Conservation (phyloP, 768 basidiomycete genomes). For the Trametes coccinea region DNA sequence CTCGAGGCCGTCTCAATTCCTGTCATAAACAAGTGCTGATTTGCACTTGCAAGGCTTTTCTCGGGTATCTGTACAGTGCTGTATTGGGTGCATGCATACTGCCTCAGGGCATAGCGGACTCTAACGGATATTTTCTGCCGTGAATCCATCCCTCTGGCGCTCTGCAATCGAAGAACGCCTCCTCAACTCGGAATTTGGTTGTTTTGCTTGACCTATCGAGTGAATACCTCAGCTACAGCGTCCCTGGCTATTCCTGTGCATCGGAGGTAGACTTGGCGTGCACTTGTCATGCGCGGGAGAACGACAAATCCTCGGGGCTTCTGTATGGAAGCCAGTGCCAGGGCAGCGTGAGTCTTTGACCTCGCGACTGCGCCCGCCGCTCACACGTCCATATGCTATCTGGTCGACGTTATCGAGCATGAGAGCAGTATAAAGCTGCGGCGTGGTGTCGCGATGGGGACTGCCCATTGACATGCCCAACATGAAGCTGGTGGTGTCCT, state of each 20-base stretch:
- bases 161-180: too few species aligned
- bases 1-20: too few species aligned
- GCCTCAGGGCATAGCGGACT: too few species aligned
- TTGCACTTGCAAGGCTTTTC: too few species aligned
- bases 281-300: slow-evolving; percentile 1
- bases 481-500: slow-evolving; percentile 4
- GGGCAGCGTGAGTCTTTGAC: background rate
- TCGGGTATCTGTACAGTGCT: too few species aligned
- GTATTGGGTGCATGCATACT: too few species aligned
- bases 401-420: background rate
- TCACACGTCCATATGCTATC: slow-evolving; percentile 12
- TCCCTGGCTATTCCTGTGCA: background rate
- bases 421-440: slow-evolving; percentile 1
- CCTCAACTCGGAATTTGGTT: too few species aligned
- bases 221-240: background rate
- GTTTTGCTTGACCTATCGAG: background rate
- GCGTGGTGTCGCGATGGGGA: background rate
- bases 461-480: background rate
- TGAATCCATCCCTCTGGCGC: too few species aligned
- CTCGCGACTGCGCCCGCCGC: slow-evolving; percentile 2
- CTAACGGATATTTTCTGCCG: too few species aligned
- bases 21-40: too few species aligned
- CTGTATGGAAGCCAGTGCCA: background rate
- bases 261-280: background rate
- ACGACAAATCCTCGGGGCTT: background rate